Conservation (phyloP, 345 rosid species). For the Alliaria petiolata region DNA sequence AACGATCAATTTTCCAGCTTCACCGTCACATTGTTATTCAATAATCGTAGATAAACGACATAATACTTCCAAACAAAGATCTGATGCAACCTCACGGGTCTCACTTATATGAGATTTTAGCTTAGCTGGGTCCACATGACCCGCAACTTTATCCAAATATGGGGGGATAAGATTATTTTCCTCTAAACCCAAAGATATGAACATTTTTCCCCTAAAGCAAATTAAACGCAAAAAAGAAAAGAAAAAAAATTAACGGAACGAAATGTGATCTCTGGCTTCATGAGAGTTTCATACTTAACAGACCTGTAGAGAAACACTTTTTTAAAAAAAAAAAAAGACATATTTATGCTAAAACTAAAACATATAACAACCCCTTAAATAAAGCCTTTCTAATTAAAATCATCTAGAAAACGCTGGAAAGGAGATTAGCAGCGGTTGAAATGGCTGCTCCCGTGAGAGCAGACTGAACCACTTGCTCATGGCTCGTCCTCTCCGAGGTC, state of each 20-base stretch:
- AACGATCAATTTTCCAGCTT: neutral
- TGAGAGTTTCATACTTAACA: slow-evolving; percentile 2
- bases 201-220: neutral
- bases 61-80: neutral
- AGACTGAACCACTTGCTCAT: slow-evolving; percentile 75
- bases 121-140: neutral
- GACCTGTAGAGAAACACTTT: neutral
- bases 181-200: neutral
- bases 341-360: slow-evolving; percentile 1
- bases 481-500: slow-evolving; percentile 55
- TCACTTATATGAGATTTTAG: neutral
- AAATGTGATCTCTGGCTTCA: neutral
- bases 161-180: neutral
- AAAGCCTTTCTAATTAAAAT: neutral
- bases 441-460: slow-evolving; percentile 95
- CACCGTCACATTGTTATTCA: neutral
- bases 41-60: neutral
- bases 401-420: slow-evolving; percentile 53
- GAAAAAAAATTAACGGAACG: neutral
- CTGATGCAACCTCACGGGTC: neutral
- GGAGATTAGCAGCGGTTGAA: slow-evolving; percentile 83
- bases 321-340: neutral
- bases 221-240: neutral
- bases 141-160: neutral
- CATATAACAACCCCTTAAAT: neutral